These are phyloP conservation scores for Glaciozyma martinii DNA, from an alignment of 768 basidiomycete genomes.

Conservation along the genomic window DNA sequence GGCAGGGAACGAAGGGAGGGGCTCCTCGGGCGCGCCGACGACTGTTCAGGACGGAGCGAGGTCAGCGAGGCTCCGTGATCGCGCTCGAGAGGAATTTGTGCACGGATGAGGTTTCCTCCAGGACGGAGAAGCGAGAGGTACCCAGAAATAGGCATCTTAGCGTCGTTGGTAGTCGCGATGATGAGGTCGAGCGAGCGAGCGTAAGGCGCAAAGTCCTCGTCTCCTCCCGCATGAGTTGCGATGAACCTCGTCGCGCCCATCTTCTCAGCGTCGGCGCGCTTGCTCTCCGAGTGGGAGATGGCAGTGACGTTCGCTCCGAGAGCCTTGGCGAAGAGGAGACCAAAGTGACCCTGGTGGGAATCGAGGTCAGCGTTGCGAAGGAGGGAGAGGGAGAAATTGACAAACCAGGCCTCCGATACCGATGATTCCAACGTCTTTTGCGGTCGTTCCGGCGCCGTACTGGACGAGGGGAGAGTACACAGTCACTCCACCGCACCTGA, in stretches of 20 bases:
- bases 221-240: constrained; percentile 41
- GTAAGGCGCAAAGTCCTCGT: constrained; percentile 37
- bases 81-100: constrained; percentile 47
- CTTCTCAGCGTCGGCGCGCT: constrained; percentile 48
- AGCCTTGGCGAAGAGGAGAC: constrained; percentile 47
- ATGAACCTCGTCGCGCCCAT: constrained; percentile 53
- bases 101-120: constrained; percentile 52
- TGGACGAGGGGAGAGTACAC: constrained; percentile 54
- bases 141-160: constrained; percentile 46
- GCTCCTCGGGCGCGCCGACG: constrained; percentile 26
- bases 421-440: constrained; percentile 57
- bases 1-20: constrained; percentile 22
- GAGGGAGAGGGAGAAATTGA: neutral
- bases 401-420: constrained; percentile 50
- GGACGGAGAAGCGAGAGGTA: constrained; percentile 51
- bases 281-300: constrained; percentile 51
- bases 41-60: neutral
- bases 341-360: constrained; percentile 19
- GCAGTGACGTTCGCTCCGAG: constrained; percentile 54
- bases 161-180: constrained; percentile 41
- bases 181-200: constrained; percentile 42
- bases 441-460: constrained; percentile 48
- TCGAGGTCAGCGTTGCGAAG: neutral
- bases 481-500: constrained; percentile 50
- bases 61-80: neutral